Evolutionary conservation across 768 basidiomycete genomes (phyloP).

Genomic region (Boletus sp.): DNA sequence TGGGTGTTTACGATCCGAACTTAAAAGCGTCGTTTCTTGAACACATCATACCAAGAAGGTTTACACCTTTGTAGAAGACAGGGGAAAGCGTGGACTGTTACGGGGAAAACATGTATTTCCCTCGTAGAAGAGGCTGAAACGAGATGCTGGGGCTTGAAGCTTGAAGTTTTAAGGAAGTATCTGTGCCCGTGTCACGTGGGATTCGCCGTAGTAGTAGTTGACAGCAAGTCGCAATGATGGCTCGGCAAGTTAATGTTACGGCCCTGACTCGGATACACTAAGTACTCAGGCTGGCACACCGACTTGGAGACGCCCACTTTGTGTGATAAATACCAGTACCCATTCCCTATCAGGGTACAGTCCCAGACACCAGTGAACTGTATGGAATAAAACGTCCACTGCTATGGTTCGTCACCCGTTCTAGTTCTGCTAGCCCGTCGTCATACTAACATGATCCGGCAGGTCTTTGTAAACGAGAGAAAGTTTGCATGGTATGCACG

Average conservation of each 20-base stretch:
- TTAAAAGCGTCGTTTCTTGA: not conserved
- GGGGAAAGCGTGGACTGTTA: no score
- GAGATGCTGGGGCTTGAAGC: no score
- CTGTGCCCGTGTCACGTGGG: not conserved
- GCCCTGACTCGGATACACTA: not conserved
- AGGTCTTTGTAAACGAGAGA: constrained; percentile 77
- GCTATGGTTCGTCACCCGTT: constrained; percentile 21
- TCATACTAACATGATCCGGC: not conserved
- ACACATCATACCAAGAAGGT: no score
- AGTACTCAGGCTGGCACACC: no score
- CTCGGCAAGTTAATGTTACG: no score
- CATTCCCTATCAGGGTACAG: not conserved
- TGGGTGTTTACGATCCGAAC: not conserved
- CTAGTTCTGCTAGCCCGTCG: not conserved
- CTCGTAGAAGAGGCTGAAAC: no score
- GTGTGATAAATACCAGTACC: constrained; percentile 2
- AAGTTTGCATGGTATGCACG: constrained; percentile 67
- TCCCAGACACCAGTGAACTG: not conserved
- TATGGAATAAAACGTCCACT: constrained; percentile 11
- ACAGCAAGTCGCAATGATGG: no score
- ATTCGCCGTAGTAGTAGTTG: not conserved
- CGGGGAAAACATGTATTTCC: no score
- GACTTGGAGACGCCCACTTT: not conserved
- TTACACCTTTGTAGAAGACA: not conserved
- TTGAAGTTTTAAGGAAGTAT: no score